Evolutionary conservation across 345 rosid genomes (phyloP).

Genomic region (Syzygium jambos): DNA sequence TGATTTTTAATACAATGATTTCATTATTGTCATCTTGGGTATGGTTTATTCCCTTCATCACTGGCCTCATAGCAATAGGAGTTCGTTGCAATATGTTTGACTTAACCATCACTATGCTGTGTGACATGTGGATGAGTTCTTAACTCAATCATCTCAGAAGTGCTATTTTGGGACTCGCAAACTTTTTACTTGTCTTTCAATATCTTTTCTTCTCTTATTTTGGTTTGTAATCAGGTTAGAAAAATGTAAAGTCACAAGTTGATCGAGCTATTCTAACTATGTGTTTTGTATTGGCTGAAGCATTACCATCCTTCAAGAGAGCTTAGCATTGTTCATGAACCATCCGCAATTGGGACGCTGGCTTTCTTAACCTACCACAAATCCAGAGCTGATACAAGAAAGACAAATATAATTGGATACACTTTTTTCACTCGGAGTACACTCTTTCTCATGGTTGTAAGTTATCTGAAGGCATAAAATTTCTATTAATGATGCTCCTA

Average conservation of each 20-base stretch:
- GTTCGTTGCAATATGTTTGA: neutral
- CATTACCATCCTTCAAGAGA: slow-evolving; percentile 82
- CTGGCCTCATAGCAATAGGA: neutral
- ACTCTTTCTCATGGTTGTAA: slow-evolving; percentile 60
- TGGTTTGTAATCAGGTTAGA: neutral
- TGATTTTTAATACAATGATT: neutral
- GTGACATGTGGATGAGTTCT: neutral
- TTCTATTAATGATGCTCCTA: neutral
- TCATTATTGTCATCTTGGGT: neutral
- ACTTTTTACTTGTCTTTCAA: neutral
- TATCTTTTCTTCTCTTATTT: neutral
- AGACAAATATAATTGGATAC: slow-evolving; percentile 56
- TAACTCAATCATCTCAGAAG: neutral
- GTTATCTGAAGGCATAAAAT: slow-evolving; percentile 1
- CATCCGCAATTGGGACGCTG: slow-evolving; percentile 61
- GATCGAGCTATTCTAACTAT: neutral
- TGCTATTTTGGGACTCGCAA: neutral
- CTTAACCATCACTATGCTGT: neutral
- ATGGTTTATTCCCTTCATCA: neutral
- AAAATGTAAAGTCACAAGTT: neutral
- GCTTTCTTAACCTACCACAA: slow-evolving; percentile 51
- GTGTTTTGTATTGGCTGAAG: slow-evolving; percentile 18
- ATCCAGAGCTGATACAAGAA: slow-evolving; percentile 55
- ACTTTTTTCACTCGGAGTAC: slow-evolving; percentile 44
- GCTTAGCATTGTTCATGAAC: slow-evolving; percentile 63